Conservation (phyloP, 305 asterid species). For the Plantago rigida region DNA sequence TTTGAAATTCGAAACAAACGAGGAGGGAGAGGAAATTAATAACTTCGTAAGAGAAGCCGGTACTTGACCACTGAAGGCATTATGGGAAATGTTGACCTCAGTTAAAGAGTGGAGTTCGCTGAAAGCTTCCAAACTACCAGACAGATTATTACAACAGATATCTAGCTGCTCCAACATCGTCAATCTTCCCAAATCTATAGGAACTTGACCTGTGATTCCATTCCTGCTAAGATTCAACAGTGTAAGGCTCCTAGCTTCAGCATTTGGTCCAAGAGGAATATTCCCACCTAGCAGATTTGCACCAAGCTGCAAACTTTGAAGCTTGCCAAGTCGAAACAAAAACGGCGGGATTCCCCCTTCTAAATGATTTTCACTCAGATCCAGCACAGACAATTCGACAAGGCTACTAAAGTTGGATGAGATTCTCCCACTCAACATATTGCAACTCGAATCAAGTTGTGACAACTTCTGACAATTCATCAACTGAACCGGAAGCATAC, state of each 20-base stretch:
- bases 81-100: slow-evolving; percentile 51
- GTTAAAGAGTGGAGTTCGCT: slow-evolving; percentile 42
- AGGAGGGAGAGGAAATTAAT: slow-evolving; percentile 44
- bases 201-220: slow-evolving; percentile 46
- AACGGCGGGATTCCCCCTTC: slow-evolving; percentile 49
- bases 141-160: slow-evolving; percentile 55
- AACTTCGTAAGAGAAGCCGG: slow-evolving; percentile 37
- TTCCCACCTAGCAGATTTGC: slow-evolving; percentile 56
- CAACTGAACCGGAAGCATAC: slow-evolving; percentile 42
- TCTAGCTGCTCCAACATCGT: slow-evolving; percentile 57
- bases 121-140: slow-evolving; percentile 51
- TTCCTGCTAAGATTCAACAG: slow-evolving; percentile 61
- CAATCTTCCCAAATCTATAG: slow-evolving; percentile 47
- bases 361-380: slow-evolving; percentile 52
- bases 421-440: slow-evolving; percentile 56
- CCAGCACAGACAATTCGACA: slow-evolving; percentile 43
- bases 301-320: slow-evolving; percentile 56
- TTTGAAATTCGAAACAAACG: slow-evolving; percentile 47
- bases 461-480: slow-evolving; percentile 47
- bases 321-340: slow-evolving; percentile 52
- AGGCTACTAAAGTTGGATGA: slow-evolving; percentile 48
- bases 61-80: slow-evolving; percentile 56
- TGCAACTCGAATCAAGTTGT: slow-evolving; percentile 48
- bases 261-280: slow-evolving; percentile 39
- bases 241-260: slow-evolving; percentile 40